These are phyloP conservation scores for Dalechampia spathulata DNA, from an alignment of 441 rosid genomes.

Conservation along the genomic window DNA sequence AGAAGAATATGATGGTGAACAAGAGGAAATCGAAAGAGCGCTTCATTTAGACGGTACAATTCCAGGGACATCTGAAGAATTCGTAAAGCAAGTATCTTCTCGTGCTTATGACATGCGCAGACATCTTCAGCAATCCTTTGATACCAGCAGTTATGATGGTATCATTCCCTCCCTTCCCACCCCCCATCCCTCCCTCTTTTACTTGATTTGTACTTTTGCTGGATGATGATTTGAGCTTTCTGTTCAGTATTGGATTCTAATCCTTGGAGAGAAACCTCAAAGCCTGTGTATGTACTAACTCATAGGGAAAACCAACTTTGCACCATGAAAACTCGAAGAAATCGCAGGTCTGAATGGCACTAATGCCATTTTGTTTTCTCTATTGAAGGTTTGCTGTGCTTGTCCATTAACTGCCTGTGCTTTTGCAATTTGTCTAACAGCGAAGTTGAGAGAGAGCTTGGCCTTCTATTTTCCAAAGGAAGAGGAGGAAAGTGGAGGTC, in stretches of 20 bases:
- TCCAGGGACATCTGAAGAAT: slow-evolving; percentile 79
- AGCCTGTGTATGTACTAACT: slow-evolving; percentile 84
- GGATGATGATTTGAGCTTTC: neutral
- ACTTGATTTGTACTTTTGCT: no score
- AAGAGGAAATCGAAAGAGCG: slow-evolving; percentile 74
- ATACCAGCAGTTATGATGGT: slow-evolving; percentile 93
- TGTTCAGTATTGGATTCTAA: slow-evolving; percentile 78
- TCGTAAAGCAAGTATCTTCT: slow-evolving; percentile 77
- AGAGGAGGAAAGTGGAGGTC: slow-evolving; percentile 54
- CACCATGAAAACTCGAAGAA: slow-evolving; percentile 92
- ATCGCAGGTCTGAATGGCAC: slow-evolving; percentile 79
- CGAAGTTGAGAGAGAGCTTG: slow-evolving; percentile 91
- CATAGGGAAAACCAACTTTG: slow-evolving; percentile 76
- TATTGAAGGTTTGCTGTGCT: slow-evolving; percentile 4
- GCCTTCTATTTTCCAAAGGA: slow-evolving; percentile 66
- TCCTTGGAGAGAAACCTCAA: slow-evolving; percentile 88
- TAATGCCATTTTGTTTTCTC: slow-evolving; percentile 14
- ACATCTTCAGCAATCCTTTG: slow-evolving; percentile 77
- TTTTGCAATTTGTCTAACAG: slow-evolving; percentile 31
- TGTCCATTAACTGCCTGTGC: neutral
- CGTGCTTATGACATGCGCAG: slow-evolving; percentile 98
- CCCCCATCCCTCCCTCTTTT: no score
- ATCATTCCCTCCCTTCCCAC: neutral
- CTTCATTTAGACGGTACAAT: slow-evolving; percentile 88
- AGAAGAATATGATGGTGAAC: slow-evolving; percentile 30